Conservation (phyloP, 306 rosid species). For the Geum urbanum region DNA sequence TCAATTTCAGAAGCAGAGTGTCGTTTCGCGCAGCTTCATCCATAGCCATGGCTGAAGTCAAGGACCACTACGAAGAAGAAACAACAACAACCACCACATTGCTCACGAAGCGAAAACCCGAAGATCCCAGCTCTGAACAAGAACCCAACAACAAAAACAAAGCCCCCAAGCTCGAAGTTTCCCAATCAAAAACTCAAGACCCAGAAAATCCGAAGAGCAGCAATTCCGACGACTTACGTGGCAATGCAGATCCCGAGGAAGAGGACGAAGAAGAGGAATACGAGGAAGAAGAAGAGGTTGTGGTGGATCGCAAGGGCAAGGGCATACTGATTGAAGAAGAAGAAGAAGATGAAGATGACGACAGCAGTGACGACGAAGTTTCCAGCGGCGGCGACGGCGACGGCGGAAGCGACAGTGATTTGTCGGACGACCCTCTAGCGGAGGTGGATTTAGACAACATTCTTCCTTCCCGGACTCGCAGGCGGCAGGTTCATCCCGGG, state of each 20-base stretch:
- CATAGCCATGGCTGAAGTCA: constrained; percentile 53
- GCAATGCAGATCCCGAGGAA: constrained; percentile 21
- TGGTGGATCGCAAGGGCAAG: constrained; percentile 61
- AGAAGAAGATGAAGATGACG: neutral
- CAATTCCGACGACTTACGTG: constrained; percentile 22
- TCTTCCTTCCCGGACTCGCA: constrained; percentile 85
- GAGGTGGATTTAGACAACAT: constrained; percentile 93
- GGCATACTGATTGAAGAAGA: constrained; percentile 72
- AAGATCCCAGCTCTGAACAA: constrained; percentile 31
- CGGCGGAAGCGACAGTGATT: constrained; percentile 64
- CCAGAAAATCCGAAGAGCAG: constrained; percentile 16
- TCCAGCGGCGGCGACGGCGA: constrained; percentile 1
- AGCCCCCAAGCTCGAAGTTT: constrained; percentile 38
- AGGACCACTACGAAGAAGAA: constrained; percentile 36
- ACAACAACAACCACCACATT: constrained; percentile 27
- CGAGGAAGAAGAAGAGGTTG: constrained; percentile 15
- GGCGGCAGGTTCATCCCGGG: constrained; percentile 58
- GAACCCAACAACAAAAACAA: constrained; percentile 40
- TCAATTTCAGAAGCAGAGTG: neutral
- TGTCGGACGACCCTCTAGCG: constrained; percentile 79
- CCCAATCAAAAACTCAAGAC: constrained; percentile 6
- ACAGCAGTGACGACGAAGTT: constrained; percentile 21
- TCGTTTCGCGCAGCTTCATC: constrained; percentile 3
- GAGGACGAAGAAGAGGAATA: constrained; percentile 47
- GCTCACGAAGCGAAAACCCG: constrained; percentile 56